phyloP scores from a whole-genome alignment of 441 rosid genomes.

The Erysimum cheiri region DNA sequence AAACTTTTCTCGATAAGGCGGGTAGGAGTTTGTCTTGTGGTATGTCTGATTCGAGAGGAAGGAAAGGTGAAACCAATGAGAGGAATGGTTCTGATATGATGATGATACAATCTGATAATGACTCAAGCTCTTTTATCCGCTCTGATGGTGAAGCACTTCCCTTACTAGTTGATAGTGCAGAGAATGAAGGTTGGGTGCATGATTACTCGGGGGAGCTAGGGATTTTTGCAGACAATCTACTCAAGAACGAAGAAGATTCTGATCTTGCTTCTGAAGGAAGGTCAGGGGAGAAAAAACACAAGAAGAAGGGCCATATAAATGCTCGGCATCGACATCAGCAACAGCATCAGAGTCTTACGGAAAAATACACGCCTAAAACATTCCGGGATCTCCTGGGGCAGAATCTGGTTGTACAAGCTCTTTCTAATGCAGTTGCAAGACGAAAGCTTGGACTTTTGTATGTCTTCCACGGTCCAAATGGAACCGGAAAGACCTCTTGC shows the following conservation, averaged over 20 bases:
- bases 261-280: constrained; percentile 90
- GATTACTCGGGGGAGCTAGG: constrained; percentile 99
- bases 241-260: constrained; percentile 75
- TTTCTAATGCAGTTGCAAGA: constrained; percentile 80
- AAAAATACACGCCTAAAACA: constrained; percentile 81
- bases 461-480: constrained; percentile 95
- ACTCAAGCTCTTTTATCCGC: constrained; percentile 62
- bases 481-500: constrained; percentile 96
- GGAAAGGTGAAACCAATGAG: constrained; percentile 64
- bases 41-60: constrained; percentile 67
- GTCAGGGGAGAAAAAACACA: constrained; percentile 54
- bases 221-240: constrained; percentile 79
- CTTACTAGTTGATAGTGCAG: constrained; percentile 74
- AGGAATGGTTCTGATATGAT: constrained; percentile 68
- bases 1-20: constrained; percentile 84
- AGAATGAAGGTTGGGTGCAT: constrained; percentile 79
- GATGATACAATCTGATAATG: constrained; percentile 62
- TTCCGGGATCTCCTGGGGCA: constrained; percentile 90
- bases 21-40: constrained; percentile 99
- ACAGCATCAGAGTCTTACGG: constrained; percentile 89
- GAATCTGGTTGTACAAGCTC: constrained; percentile 90
- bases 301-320: constrained; percentile 45
- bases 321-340: constrained; percentile 62
- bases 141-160: constrained; percentile 86
- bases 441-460: constrained; percentile 85